phyloP scores from a whole-genome alignment of 2,329 filamentous ascomycete genomes.

The Diplodia mutila region DNA sequence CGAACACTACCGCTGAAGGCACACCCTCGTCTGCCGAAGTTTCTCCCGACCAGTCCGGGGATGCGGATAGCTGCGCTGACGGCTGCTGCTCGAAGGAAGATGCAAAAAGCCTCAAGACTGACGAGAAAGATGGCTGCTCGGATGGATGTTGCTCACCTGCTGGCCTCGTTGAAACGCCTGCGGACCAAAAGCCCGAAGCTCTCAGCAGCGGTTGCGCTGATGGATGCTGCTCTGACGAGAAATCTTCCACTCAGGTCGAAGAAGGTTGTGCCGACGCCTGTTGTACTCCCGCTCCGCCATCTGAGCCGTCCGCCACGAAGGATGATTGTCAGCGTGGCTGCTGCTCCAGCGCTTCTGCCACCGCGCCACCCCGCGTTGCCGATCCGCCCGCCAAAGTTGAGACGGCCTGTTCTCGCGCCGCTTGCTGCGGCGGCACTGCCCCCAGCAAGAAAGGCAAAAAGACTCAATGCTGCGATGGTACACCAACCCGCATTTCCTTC shows the following conservation, averaged over 20 bases:
- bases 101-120: not conserved
- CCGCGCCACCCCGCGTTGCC: not conserved
- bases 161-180: not conserved
- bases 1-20: not conserved
- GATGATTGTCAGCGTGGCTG: not conserved
- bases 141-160: not conserved
- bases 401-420: not conserved
- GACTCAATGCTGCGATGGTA: slow-evolving; percentile 20
- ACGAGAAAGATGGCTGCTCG: not conserved
- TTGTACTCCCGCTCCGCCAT: not conserved
- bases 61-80: not conserved
- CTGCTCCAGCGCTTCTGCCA: not conserved
- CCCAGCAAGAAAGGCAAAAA: slow-evolving; percentile 4
- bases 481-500: not conserved
- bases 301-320: not conserved
- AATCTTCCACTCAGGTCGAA: not conserved
- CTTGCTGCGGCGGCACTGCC: not conserved
- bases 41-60: not conserved
- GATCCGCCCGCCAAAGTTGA: not conserved
- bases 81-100: not conserved
- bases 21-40: not conserved
- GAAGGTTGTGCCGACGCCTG: not conserved
- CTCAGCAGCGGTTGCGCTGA: not conserved
- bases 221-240: not conserved
- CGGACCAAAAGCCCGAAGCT: not conserved